Evolutionary conservation across 169 alveolate species (phyloP).

Genomic region (Cryptosporidium meleagridis): DNA sequence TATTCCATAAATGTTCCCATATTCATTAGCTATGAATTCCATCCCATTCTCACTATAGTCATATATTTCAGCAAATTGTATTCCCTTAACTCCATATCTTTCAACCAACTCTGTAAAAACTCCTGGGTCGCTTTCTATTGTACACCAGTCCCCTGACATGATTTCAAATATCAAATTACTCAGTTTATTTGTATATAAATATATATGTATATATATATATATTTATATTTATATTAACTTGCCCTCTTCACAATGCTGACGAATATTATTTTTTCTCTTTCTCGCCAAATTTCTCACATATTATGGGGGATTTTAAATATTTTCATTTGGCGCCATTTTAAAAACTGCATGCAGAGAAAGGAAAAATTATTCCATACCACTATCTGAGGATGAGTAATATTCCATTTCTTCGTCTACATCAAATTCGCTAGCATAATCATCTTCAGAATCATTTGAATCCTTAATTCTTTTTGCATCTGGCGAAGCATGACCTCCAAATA

Average conservation of each 20-base stretch:
- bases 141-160: constrained; percentile 88
- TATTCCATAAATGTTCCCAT: constrained; percentile 85
- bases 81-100: constrained; percentile 90
- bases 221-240: background rate
- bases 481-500: constrained; percentile 16
- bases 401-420: constrained; percentile 36
- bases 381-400: constrained; percentile 28
- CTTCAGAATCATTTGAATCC: constrained; percentile 1
- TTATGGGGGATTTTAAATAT: background rate
- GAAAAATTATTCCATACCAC: constrained; percentile 40
- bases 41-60: constrained; percentile 84
- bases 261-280: background rate
- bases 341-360: background rate
- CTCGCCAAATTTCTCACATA: background rate
- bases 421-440: constrained; percentile 13
- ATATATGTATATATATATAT: background rate
- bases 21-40: constrained; percentile 74
- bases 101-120: constrained; percentile 91
- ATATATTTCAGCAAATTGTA: constrained; percentile 89
- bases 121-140: constrained; percentile 95
- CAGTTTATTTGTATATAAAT: background rate
- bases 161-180: background rate
- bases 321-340: background rate
- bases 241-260: background rate
- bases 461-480: background rate